phyloP scores from a whole-genome alignment of 257 asterid genomes.

The Scutellaria galericulata region DNA sequence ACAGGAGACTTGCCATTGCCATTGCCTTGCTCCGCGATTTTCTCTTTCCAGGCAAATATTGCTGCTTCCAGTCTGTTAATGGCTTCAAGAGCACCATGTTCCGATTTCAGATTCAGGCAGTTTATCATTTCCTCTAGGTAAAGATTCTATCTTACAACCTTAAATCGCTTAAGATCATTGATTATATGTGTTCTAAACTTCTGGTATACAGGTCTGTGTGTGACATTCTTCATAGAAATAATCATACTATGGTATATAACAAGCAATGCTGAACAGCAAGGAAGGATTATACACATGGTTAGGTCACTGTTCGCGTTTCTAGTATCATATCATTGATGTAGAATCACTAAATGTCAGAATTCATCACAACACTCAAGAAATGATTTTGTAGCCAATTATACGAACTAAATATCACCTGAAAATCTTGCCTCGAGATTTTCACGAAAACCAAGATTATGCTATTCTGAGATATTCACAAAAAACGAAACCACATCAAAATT shows the following conservation, averaged over 20 bases:
- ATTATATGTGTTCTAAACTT: constrained; percentile 1
- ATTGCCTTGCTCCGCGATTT: constrained; percentile 47
- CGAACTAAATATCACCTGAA: no score
- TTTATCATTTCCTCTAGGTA: constrained; percentile 68
- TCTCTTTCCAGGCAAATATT: constrained; percentile 74
- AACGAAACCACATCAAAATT: no score
- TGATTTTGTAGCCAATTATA: no score
- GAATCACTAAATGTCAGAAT: no score
- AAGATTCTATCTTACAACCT: not conserved
- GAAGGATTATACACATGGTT: constrained; percentile 49
- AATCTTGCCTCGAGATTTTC: no score
- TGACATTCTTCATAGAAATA: constrained; percentile 59
- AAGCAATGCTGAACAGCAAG: constrained; percentile 48
- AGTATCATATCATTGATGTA: no score
- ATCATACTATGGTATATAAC: constrained; percentile 49
- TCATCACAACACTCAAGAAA: no score
- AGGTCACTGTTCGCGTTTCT: constrained; percentile 50
- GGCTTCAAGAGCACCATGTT: constrained; percentile 72
- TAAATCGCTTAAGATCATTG: not conserved
- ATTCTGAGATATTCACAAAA: no score
- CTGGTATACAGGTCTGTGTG: constrained; percentile 54
- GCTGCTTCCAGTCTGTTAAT: constrained; percentile 83
- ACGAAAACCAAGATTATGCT: no score
- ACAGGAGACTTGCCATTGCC: constrained; percentile 57
- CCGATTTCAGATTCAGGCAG: constrained; percentile 69